Evolutionary conservation across 2,329 filamentous ascomycete species (phyloP).

Genomic region (Ophiostoma ips): DNA sequence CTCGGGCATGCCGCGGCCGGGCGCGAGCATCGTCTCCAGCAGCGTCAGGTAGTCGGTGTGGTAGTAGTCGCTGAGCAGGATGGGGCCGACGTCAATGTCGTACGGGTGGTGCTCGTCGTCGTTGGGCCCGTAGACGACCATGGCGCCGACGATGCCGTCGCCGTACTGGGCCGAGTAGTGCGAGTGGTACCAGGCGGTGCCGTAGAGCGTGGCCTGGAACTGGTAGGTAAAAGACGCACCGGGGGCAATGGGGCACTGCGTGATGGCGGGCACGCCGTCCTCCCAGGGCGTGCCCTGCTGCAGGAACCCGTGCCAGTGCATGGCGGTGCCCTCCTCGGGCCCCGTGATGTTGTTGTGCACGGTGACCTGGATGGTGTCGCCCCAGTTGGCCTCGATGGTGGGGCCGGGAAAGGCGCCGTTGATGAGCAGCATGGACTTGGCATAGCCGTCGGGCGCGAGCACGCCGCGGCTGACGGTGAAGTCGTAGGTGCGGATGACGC

Average conservation of each 20-base stretch:
- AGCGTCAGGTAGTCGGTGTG: constrained; percentile 37
- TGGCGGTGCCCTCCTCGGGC: constrained; percentile 28
- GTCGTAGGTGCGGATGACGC: constrained; percentile 40
- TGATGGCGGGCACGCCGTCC: constrained; percentile 32
- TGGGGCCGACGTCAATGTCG: constrained; percentile 37
- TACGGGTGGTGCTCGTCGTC: constrained; percentile 35
- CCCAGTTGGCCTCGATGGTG: constrained; percentile 22
- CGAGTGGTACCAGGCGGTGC: constrained; percentile 31
- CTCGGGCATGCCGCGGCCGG: constrained; percentile 5
- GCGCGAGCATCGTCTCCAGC: constrained; percentile 30
- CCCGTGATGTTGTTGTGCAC: constrained; percentile 50
- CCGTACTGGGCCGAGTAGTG: constrained; percentile 37
- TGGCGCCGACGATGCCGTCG: constrained; percentile 36
- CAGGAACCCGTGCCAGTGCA: constrained; percentile 37
- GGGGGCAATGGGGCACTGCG: constrained; percentile 28
- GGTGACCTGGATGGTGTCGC: constrained; percentile 36
- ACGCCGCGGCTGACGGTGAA: constrained; percentile 36
- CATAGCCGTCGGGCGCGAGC: constrained; percentile 43
- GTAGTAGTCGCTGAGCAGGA: constrained; percentile 29
- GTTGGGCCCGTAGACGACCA: constrained; percentile 36
- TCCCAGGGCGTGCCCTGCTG: constrained; percentile 30
- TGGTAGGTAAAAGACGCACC: constrained; percentile 22
- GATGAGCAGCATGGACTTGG: constrained; percentile 32
- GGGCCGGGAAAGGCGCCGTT: constrained; percentile 22
- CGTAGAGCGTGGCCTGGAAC: constrained; percentile 26